Base-by-base conservation (phyloP, 345 rosid species). In the Eucalyptus tenuipes region DNA sequence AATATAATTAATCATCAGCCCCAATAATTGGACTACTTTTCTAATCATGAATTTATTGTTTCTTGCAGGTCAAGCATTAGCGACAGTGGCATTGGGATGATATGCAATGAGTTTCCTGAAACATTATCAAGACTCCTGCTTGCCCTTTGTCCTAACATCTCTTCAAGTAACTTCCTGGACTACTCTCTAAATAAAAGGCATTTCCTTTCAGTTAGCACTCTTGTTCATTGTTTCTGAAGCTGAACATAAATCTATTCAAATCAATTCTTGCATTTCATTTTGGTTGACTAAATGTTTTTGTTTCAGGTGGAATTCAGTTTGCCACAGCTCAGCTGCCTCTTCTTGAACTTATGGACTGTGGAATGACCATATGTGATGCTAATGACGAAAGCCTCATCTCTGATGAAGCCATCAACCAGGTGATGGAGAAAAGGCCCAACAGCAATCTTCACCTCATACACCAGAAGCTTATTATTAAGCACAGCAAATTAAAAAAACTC, bases 281-380 rank as follows among this genome's bases (percentile, higher is more conserved):
- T 48, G 57, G 48, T 85, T 29, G 55, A 37, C 68, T 53, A 57
- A 82, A 37, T 49, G 17, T 55, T 82, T 88, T 49, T 48, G 57
- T 89, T 42, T 90, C 92, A 98, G 99, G 99, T 92, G 99, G 99
- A 86, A 95, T 98, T 89, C 99, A 98, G 88, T 98, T 98, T 93
- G 99, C 99, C 61, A 93, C 98, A 14, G 99, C 99, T 68, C 99
- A 98, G 44, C 87, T 98, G 85, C 99, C 99, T 88, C 96, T 91
- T 91, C 99, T 98, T 88, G 98, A 97, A 90, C 96, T 98, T 88
- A 94, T 98, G 98, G 99, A 98, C 89, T 98, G 99, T 90, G 99
- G 99, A 84, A 96, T 98, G 99, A 96, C 96, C 50, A 92, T 98
- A 88, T 93, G 95, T 88, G 99, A 96, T 89, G 94, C 96, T 40